These are phyloP conservation scores for Candida nemodendra DNA, from an alignment of 805 yeast species.

Conservation along the genomic window DNA sequence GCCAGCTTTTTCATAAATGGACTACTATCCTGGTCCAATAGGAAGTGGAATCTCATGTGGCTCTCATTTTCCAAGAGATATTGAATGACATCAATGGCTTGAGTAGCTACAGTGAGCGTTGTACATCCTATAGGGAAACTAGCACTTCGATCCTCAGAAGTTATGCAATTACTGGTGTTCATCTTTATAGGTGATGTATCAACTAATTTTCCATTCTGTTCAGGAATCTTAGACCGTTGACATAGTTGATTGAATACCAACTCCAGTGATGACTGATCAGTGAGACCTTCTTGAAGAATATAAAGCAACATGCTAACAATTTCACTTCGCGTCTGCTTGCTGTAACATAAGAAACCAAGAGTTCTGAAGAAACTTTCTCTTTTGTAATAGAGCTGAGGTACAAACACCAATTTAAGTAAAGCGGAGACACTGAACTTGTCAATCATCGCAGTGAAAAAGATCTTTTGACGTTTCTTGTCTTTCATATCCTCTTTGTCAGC, in stretches of 20 bases:
- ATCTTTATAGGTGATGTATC: constrained; percentile 8
- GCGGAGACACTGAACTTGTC: constrained; percentile 78
- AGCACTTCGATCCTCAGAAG: constrained; percentile 14
- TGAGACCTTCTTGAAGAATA: constrained; percentile 73
- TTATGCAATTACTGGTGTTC: constrained; percentile 1
- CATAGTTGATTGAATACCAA: constrained; percentile 58
- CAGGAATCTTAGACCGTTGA: constrained; percentile 39
- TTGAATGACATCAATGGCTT: constrained; percentile 72
- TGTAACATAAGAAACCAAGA: constrained; percentile 64
- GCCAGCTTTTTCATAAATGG: constrained; percentile 38
- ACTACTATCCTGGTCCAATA: constrained; percentile 71
- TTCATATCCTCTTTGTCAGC: constrained; percentile 9
- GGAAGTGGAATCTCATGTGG: constrained; percentile 68
- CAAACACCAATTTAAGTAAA: constrained; percentile 64
- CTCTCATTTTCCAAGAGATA: constrained; percentile 64
- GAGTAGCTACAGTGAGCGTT: constrained; percentile 71
- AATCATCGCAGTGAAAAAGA: constrained; percentile 61
- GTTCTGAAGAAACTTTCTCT: constrained; percentile 66
- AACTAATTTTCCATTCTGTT: not conserved
- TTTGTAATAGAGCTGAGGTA: constrained; percentile 64
- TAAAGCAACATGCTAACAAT: constrained; percentile 65
- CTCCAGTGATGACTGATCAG: constrained; percentile 59
- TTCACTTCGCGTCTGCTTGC: constrained; percentile 76
- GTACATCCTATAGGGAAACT: constrained; percentile 60
- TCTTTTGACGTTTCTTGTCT: constrained; percentile 33